Evolutionary conservation across 768 basidiomycete species (phyloP).

Genomic region (Crepidotus variabilis): DNA sequence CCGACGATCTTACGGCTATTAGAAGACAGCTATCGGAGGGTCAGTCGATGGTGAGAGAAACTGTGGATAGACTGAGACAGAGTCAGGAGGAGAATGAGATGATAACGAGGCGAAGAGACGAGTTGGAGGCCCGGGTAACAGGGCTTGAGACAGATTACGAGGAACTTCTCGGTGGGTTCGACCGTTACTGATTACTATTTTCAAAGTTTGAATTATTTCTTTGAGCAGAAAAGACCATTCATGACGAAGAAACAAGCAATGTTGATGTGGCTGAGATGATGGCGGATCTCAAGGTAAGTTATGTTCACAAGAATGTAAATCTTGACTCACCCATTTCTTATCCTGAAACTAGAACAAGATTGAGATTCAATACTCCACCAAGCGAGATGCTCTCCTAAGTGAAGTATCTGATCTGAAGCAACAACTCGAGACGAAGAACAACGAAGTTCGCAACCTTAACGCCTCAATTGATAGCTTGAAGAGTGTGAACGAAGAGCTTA

Average conservation of each 20-base stretch:
- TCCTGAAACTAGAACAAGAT: conserved; percentile 67
- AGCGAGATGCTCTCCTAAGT: conserved; percentile 82
- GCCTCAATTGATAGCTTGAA: conserved; percentile 89
- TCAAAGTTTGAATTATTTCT: conserved; percentile 6
- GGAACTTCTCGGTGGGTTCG: conserved; percentile 79
- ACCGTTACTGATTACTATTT: too few relatives aligned
- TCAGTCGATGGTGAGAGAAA: conserved; percentile 81
- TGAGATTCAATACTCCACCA: conserved; percentile 89
- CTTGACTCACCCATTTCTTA: conserved; percentile 7
- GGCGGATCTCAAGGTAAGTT: conserved; percentile 80
- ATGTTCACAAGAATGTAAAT: conserved; percentile 12
- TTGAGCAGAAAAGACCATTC: conserved; percentile 80
- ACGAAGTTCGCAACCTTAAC: conserved; percentile 82
- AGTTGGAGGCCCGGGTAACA: conserved; percentile 78
- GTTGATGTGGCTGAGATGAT: conserved; percentile 82
- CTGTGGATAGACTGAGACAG: conserved; percentile 84
- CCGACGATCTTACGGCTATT: conserved; percentile 78
- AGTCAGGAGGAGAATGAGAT: conserved; percentile 92
- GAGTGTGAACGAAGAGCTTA: conserved; percentile 96
- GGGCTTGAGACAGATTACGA: conserved; percentile 93
- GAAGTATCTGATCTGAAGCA: conserved; percentile 87
- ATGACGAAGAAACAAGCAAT: conserved; percentile 83
- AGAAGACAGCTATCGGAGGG: conserved; percentile 87
- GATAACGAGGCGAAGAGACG: conserved; percentile 75
- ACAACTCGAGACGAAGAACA: conserved; percentile 79